These are phyloP conservation scores for Echites panduratus DNA, from an alignment of 257 asterid genomes.

Conservation along the genomic window DNA sequence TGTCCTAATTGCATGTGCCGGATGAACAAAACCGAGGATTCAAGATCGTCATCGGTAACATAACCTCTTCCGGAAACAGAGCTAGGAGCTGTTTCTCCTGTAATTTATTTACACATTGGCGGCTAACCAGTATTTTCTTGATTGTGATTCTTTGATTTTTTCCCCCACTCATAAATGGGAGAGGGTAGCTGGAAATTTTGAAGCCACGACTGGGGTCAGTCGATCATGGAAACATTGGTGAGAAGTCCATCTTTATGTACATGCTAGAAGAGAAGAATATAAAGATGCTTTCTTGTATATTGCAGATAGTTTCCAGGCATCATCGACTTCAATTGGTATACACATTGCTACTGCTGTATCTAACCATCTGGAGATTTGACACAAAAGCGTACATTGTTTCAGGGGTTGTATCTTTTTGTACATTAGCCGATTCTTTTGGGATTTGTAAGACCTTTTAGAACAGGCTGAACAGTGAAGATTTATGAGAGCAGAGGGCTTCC, in stretches of 20 bases:
- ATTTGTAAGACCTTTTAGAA: conserved; percentile 31
- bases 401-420: conserved; percentile 39
- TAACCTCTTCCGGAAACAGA: conserved; percentile 27
- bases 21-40: conserved; percentile 53
- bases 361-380: conserved; percentile 29
- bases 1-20: conserved; percentile 99
- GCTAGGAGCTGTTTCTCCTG: conserved; percentile 14
- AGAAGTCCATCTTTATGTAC: conserved; percentile 30
- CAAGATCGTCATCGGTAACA: conserved; percentile 38
- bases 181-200: conserved; percentile 28
- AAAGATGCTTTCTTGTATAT: conserved; percentile 15
- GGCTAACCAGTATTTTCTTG: conserved; percentile 44
- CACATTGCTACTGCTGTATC: conserved; percentile 35
- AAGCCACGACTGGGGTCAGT: conserved; percentile 26
- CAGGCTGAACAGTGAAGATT: conserved; percentile 26
- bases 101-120: conserved; percentile 23
- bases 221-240: conserved; percentile 22
- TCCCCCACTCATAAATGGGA: conserved; percentile 24
- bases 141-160: conserved; percentile 67
- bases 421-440: conserved; percentile 32
- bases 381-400: conserved; percentile 15
- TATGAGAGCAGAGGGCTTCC: conserved; percentile 8
- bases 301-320: conserved; percentile 20
- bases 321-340: conserved; percentile 21
- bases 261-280: conserved; percentile 25